Conservation (phyloP, 176 grass and related monocot species). For the Aechmea fasciata region DNA sequence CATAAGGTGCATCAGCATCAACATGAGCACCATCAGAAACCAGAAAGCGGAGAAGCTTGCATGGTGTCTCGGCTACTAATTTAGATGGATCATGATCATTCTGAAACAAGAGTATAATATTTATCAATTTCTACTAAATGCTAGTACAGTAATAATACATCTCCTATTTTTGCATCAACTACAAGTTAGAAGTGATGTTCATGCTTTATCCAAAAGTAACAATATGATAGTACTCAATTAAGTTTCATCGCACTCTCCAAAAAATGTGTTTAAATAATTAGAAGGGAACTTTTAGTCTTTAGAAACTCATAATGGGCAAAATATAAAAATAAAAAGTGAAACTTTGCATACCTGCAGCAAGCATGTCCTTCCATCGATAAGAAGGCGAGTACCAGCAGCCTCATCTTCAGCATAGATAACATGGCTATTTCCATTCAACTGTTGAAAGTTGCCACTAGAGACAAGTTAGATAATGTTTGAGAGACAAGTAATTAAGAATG, state of each 20-base stretch:
- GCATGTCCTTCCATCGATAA: constrained; percentile 99
- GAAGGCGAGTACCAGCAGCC: constrained; percentile 96
- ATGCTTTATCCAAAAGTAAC: not conserved
- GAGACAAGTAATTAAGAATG: not conserved
- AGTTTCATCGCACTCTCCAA: not conserved
- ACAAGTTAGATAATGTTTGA: constrained; percentile 6
- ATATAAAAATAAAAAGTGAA: not conserved
- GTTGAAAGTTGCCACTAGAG: constrained; percentile 28
- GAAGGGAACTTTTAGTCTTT: not conserved
- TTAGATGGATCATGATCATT: constrained; percentile 99
- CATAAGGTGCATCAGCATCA: constrained; percentile 85
- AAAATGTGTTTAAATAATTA: not conserved
- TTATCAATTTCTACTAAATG: not conserved
- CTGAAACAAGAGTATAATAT: constrained; percentile 32
- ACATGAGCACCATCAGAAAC: constrained; percentile 84
- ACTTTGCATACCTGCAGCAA: constrained; percentile 75
- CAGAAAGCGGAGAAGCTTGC: constrained; percentile 96
- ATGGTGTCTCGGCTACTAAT: constrained; percentile 89
- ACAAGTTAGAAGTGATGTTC: constrained; percentile 9
- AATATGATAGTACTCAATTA: not conserved
- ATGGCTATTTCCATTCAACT: constrained; percentile 98
- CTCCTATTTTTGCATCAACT: not conserved
- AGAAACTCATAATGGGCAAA: not conserved
- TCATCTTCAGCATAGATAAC: constrained; percentile 97
- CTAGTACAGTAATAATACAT: not conserved